Base-by-base conservation (phyloP, 1,284 basidiomycete species). In the Ceratobasidium sp. region DNA sequence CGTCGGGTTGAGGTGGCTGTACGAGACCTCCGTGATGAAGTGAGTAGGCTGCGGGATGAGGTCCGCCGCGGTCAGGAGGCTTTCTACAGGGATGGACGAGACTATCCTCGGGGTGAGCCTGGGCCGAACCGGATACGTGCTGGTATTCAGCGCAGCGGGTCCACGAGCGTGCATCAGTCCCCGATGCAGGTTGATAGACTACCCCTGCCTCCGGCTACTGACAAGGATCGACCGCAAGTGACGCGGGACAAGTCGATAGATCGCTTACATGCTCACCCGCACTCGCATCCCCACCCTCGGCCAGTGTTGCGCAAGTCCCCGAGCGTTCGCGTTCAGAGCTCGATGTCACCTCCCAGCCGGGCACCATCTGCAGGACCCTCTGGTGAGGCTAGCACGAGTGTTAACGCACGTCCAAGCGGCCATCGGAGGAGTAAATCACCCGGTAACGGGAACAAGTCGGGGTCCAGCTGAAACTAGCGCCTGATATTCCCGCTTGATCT, bases 171-270 rank as follows among this genome's bases (percentile, higher is more conserved):
- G 4, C 46, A 26, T 28, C 62, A 65, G 21, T 65, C 62, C 14
- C 62, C 62, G 12, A 65, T 65, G 62, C 62, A 65, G 48, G 30
- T 65, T 16, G 62, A 65, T n/a, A 65, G 48, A 48, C 48, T n/a
- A 26, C 58, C 58, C 3, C 43, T 62, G 3, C 60, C 32, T 12
- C 58, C 34, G 14, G n/a, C 58, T n/a, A n/a, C n/a, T 4, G 58
- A 60, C 34, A 60, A 60, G 23, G 58, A 60, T 28, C 58, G 58
- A 28, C 60, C 60, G 26, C 32, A 21, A 12, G 16, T 65, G 8
- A 16, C 18, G 16, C 34, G 30, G 53, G 45, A 46, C 30, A 48
- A 48, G 30, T 48, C 62, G 14, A 48, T 21, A 26, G 62, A 65
- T 21, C 45, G 62, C 8, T 41, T 65, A 8, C 48, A 46, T 34